These are phyloP conservation scores for Gorgonomyces haynaldii DNA, from an alignment of 192 early-diverging fungal species.

Conservation along the genomic window DNA sequence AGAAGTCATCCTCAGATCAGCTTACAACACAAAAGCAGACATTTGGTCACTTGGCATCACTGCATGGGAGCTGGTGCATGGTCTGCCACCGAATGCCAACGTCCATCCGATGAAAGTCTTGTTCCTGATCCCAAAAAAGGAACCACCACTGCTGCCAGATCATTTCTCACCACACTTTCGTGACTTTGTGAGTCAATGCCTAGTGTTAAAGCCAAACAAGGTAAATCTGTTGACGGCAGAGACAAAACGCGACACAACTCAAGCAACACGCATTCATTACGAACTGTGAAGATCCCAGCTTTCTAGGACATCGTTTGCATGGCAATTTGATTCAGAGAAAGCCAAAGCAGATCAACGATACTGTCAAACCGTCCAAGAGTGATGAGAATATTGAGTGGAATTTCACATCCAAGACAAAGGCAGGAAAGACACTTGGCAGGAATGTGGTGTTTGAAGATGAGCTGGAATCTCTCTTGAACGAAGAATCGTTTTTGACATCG, in stretches of 20 bases:
- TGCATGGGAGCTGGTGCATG: conserved; percentile 48
- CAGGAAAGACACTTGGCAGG: not conserved
- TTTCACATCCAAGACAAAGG: not conserved
- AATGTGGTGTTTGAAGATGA: conserved; percentile 10
- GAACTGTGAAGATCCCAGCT: not conserved
- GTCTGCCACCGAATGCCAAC: conserved; percentile 84
- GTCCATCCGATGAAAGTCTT: conserved; percentile 92
- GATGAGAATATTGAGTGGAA: not conserved
- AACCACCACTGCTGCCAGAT: conserved; percentile 60
- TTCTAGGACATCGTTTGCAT: not conserved
- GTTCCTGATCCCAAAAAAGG: conserved; percentile 80
- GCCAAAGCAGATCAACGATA: too few species aligned
- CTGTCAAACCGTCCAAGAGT: not conserved
- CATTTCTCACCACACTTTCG: conserved; percentile 60
- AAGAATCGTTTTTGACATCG: too few species aligned
- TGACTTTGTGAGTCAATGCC: conserved; percentile 71
- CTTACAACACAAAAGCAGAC: conserved; percentile 62
- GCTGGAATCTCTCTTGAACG: not conserved
- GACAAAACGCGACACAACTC: not conserved
- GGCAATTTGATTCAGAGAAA: too few species aligned
- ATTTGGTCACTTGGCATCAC: conserved; percentile 98
- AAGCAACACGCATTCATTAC: not conserved
- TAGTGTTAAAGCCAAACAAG: conserved; percentile 57
- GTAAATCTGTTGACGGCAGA: conserved; percentile 19
- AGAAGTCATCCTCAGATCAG: conserved; percentile 40